Conservation (phyloP, 371 early-diverging fungal genomes). For the Capillidium heterosporum region DNA sequence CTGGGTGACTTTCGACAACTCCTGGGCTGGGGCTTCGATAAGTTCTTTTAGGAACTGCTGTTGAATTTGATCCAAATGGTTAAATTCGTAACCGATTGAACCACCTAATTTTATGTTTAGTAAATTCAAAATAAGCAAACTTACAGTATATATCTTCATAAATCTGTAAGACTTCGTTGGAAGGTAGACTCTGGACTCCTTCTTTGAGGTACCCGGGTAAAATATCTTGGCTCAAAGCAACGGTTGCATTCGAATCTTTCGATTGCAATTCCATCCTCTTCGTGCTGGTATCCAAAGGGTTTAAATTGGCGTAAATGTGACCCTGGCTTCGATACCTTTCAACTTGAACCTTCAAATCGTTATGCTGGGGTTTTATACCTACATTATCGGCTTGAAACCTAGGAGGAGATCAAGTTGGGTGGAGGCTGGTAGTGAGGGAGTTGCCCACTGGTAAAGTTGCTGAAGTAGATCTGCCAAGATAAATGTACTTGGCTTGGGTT, state of each 20-base stretch:
- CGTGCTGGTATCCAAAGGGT: slow-evolving; percentile 37
- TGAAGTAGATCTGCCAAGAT: slow-evolving; percentile 93
- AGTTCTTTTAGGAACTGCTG: slow-evolving; percentile 44
- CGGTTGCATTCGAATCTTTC: slow-evolving; percentile 9
- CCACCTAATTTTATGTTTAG: slow-evolving; percentile 26
- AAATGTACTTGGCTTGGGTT: slow-evolving; percentile 89
- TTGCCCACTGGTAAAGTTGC: slow-evolving; percentile 59
- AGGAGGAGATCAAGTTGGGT: slow-evolving; percentile 38
- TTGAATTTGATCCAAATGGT: slow-evolving; percentile 69
- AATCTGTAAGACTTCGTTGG: slow-evolving; percentile 59
- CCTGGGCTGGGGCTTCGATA: background rate
- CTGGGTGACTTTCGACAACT: background rate
- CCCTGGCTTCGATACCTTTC: slow-evolving; percentile 69
- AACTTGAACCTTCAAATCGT: slow-evolving; percentile 93
- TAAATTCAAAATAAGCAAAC: slow-evolving; percentile 13
- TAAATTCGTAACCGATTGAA: slow-evolving; percentile 87
- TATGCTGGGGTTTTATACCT: slow-evolving; percentile 48
- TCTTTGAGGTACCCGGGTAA: slow-evolving; percentile 58
- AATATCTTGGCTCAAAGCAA: slow-evolving; percentile 45
- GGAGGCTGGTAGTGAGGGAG: slow-evolving; percentile 60
- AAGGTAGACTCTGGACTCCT: slow-evolving; percentile 26
- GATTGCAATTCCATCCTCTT: too few species aligned
- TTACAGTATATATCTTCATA: slow-evolving; percentile 75
- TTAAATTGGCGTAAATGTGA: slow-evolving; percentile 66
- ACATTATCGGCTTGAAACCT: slow-evolving; percentile 8